Conservation (phyloP, 768 basidiomycete genomes). For the Tulasnella sp. region DNA sequence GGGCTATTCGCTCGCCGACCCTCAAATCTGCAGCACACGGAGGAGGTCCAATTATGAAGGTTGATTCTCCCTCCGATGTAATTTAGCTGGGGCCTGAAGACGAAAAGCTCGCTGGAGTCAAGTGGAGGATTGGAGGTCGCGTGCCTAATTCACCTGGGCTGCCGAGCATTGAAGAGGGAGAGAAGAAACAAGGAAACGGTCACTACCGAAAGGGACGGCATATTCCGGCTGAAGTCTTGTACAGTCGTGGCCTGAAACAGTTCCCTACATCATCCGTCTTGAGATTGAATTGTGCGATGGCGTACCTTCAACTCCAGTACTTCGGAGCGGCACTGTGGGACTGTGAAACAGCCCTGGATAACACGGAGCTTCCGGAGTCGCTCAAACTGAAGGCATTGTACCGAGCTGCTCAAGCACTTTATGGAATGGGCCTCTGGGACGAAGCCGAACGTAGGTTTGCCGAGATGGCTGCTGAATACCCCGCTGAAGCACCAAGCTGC, state of each 20-base stretch:
- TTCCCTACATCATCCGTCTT: conserved; percentile 20
- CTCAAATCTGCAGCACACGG: conserved; percentile 38
- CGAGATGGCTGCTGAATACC: background rate
- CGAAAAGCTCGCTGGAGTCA: conserved; percentile 32
- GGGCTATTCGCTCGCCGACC: conserved; percentile 45
- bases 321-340: conserved; percentile 8
- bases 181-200: conserved; percentile 41
- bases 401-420: conserved; percentile 23
- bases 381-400: conserved; percentile 8
- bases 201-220: conserved; percentile 39
- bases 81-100: conserved; percentile 37
- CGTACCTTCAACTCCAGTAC: conserved; percentile 11
- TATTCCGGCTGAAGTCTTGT: conserved; percentile 42
- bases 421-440: conserved; percentile 22
- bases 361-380: background rate
- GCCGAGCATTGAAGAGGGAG: conserved; percentile 34
- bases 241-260: conserved; percentile 34
- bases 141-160: background rate
- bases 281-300: conserved; percentile 15
- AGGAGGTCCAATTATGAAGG: conserved; percentile 38
- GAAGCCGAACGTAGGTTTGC: background rate
- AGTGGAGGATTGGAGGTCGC: conserved; percentile 21
- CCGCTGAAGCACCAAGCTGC: background rate
- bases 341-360: background rate
- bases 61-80: conserved; percentile 45